These are phyloP conservation scores for Zymoseptoria pseudotritici DNA, from an alignment of 2,329 filamentous ascomycete genomes.

Conservation along the genomic window DNA sequence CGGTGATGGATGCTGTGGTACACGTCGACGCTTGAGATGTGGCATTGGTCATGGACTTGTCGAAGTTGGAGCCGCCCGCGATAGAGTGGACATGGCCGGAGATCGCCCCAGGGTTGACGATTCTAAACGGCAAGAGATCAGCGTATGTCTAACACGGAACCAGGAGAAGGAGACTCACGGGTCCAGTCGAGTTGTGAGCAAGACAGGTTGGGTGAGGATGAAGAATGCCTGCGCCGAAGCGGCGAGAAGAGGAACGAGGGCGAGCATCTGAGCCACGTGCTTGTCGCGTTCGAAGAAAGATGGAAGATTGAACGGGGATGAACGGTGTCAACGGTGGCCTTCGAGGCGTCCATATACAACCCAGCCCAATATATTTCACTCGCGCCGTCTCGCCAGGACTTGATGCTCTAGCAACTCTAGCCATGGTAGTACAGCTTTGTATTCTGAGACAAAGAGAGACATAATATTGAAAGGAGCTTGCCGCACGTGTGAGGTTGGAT, in stretches of 20 bases:
- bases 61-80: conserved; percentile 62
- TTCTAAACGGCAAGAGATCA: conserved; percentile 21
- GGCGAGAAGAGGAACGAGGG: neutral
- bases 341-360: neutral
- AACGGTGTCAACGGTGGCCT: neutral
- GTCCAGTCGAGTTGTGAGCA: neutral
- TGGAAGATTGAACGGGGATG: neutral
- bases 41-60: conserved; percentile 53
- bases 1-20: conserved; percentile 34
- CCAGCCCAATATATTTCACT: neutral
- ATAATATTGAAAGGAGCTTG: neutral
- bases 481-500: neutral
- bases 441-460: neutral
- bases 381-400: neutral
- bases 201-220: neutral
- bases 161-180: neutral
- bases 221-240: neutral
- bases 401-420: neutral
- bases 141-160: neutral
- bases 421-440: neutral
- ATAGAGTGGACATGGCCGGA: conserved; percentile 61
- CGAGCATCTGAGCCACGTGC: neutral
- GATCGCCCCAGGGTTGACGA: conserved; percentile 54
- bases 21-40: conserved; percentile 53
- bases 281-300: neutral